A percentile compares a stretch with the other conserved stretches of the same genome.
These are phyloP conservation scores for Russula virescens DNA, from an alignment of 768 basidiomycete species.

Conservation along the genomic window DNA sequence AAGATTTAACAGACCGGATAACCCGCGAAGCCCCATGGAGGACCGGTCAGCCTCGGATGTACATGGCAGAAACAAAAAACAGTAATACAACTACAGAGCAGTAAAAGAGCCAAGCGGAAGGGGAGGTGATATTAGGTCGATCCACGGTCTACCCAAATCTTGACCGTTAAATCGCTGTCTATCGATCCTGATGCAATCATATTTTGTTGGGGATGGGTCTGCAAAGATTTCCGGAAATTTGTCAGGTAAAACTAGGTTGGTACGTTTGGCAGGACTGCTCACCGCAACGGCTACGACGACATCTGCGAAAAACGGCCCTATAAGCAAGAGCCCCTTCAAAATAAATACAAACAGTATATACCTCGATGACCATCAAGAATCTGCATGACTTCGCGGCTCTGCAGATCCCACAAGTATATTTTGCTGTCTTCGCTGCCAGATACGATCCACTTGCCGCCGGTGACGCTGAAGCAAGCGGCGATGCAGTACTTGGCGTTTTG, in stretches of 20 bases:
- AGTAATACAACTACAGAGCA: neutral
- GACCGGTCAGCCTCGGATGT: too few species aligned
- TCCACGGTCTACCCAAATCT: slow-evolving; percentile 68
- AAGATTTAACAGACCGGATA: neutral
- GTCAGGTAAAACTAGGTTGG: slow-evolving; percentile 9
- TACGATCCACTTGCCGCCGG: slow-evolving; percentile 85
- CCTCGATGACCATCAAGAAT: slow-evolving; percentile 71
- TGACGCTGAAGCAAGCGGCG: slow-evolving; percentile 77
- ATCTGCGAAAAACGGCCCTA: slow-evolving; percentile 35
- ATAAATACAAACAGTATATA: slow-evolving; percentile 25
- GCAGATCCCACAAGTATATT: slow-evolving; percentile 87
- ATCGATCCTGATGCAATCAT: slow-evolving; percentile 87
- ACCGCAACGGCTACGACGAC: slow-evolving; percentile 81
- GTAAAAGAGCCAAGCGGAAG: neutral
- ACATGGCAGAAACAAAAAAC: neutral
- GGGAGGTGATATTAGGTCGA: neutral
- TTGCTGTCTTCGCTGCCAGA: slow-evolving; percentile 90
- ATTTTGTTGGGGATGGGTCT: slow-evolving; percentile 84
- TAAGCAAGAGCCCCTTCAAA: neutral
- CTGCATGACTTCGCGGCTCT: slow-evolving; percentile 81
- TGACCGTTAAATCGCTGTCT: slow-evolving; percentile 74
- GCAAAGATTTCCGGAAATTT: neutral
- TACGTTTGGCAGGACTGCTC: slow-evolving; percentile 21
- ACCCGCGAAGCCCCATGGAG: neutral
- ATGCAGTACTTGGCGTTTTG: slow-evolving; percentile 79